Evolutionary conservation across 768 basidiomycete species (phyloP).

Genomic region (Suillus brevipes): DNA sequence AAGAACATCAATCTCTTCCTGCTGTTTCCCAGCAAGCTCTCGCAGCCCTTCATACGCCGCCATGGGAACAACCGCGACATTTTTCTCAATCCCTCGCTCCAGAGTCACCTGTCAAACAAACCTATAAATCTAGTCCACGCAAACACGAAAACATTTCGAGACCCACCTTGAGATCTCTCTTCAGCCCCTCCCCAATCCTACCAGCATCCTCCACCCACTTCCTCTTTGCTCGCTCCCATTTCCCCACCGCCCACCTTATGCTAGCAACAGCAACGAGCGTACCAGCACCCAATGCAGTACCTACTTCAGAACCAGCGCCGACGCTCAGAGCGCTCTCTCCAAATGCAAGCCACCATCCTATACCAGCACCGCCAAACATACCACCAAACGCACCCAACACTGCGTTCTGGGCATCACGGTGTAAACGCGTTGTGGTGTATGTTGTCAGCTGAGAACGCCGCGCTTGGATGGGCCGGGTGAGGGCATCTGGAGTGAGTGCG

Average conservation of each 20-base stretch:
- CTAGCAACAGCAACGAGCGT: slow-evolving; percentile 49
- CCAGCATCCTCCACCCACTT: slow-evolving; percentile 70
- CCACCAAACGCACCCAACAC: slow-evolving; percentile 53
- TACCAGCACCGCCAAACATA: slow-evolving; percentile 46
- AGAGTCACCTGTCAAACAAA: slow-evolving; percentile 42
- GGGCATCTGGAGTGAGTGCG: slow-evolving; percentile 42
- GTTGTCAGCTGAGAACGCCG: slow-evolving; percentile 55
- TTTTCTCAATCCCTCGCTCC: slow-evolving; percentile 47
- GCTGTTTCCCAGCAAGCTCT: slow-evolving; percentile 40
- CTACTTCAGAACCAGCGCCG: slow-evolving; percentile 46
- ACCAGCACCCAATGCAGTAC: slow-evolving; percentile 61
- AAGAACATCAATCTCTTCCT: slow-evolving; percentile 45
- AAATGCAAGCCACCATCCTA: slow-evolving; percentile 56
- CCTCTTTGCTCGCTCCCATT: slow-evolving; percentile 68
- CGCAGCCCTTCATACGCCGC: slow-evolving; percentile 49
- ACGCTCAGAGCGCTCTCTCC: slow-evolving; percentile 39
- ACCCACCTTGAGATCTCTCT: slow-evolving; percentile 63
- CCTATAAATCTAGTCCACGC: slow-evolving; percentile 2
- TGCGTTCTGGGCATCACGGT: slow-evolving; percentile 61
- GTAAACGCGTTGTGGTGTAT: slow-evolving; percentile 58
- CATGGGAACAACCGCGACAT: slow-evolving; percentile 52
- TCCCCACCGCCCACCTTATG: slow-evolving; percentile 61
- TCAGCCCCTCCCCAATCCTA: slow-evolving; percentile 60
- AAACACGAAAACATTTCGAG: slow-evolving; percentile 11
- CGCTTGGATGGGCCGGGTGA: slow-evolving; percentile 50